These are phyloP conservation scores for Wickerhamomyces hampshirensis DNA, from an alignment of 805 yeast genomes.

Conservation along the genomic window DNA sequence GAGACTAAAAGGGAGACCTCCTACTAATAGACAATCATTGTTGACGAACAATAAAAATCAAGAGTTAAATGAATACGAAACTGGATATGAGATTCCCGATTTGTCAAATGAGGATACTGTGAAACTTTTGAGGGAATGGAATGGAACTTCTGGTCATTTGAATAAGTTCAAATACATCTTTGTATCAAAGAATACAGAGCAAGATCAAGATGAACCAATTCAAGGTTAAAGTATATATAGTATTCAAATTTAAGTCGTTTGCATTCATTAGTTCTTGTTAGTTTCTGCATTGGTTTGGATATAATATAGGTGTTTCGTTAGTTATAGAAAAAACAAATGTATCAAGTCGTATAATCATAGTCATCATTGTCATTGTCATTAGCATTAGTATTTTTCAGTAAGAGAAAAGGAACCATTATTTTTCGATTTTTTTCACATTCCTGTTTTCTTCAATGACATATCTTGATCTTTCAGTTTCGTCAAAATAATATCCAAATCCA, in stretches of 20 bases:
- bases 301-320: too few species aligned
- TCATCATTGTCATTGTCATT: too few species aligned
- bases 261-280: too few species aligned
- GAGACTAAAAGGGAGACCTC: conserved; percentile 88
- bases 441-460: not conserved
- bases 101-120: conserved; percentile 58
- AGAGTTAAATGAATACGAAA: conserved; percentile 56
- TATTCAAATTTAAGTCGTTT: too few species aligned
- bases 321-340: too few species aligned
- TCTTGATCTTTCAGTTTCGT: too few species aligned
- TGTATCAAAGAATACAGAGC: conserved; percentile 21
- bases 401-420: too few species aligned
- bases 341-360: too few species aligned
- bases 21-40: conserved; percentile 61
- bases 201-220: conserved; percentile 4
- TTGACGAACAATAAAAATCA: conserved; percentile 56
- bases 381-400: too few species aligned
- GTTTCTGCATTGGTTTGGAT: too few species aligned
- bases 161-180: conserved; percentile 44
- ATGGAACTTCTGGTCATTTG: conserved; percentile 75
- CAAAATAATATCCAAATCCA: not conserved
- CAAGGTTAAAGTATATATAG: too few species aligned
- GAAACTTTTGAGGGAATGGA: conserved; percentile 63
- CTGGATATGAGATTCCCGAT: conserved; percentile 76
- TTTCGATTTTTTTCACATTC: too few species aligned